Conservation (phyloP, 1,284 basidiomycete species). For the Xerocomus cyaneibrunnescens region DNA sequence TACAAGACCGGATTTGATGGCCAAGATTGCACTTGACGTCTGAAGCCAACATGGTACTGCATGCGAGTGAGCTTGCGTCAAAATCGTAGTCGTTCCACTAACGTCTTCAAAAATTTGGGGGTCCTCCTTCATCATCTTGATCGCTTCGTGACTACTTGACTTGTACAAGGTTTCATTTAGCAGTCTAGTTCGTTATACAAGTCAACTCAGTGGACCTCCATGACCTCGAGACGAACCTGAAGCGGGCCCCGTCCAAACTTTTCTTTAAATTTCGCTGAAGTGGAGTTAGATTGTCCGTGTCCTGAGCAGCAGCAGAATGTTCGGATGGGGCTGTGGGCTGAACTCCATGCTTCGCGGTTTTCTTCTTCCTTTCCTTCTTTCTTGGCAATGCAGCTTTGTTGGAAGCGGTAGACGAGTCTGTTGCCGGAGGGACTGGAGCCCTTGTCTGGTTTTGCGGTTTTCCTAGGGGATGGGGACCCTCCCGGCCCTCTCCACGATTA, state of each 20-base stretch:
- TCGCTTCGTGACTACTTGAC: slow-evolving; percentile 71
- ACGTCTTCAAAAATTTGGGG: slow-evolving; percentile 78
- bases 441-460: slow-evolving; percentile 6
- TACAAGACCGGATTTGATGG: slow-evolving; percentile 86
- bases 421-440: neutral
- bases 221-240: slow-evolving; percentile 54
- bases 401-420: neutral
- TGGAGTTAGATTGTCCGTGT: slow-evolving; percentile 51
- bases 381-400: neutral
- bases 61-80: slow-evolving; percentile 10
- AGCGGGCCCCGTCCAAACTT: slow-evolving; percentile 80
- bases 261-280: slow-evolving; percentile 77
- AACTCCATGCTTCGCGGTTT: slow-evolving; percentile 9
- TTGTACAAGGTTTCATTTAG: slow-evolving; percentile 91
- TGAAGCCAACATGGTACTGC: slow-evolving; percentile 90
- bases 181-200: slow-evolving; percentile 48
- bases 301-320: slow-evolving; percentile 5
- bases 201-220: slow-evolving; percentile 7
- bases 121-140: slow-evolving; percentile 79
- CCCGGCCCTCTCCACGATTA: slow-evolving; percentile 3
- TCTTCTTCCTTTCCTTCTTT: slow-evolving; percentile 24
- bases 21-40: slow-evolving; percentile 87
- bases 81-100: slow-evolving; percentile 14
- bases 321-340: slow-evolving; percentile 8
- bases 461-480: neutral